Conservation (phyloP, 1,284 basidiomycete species). For the Malassezia sp. region DNA sequence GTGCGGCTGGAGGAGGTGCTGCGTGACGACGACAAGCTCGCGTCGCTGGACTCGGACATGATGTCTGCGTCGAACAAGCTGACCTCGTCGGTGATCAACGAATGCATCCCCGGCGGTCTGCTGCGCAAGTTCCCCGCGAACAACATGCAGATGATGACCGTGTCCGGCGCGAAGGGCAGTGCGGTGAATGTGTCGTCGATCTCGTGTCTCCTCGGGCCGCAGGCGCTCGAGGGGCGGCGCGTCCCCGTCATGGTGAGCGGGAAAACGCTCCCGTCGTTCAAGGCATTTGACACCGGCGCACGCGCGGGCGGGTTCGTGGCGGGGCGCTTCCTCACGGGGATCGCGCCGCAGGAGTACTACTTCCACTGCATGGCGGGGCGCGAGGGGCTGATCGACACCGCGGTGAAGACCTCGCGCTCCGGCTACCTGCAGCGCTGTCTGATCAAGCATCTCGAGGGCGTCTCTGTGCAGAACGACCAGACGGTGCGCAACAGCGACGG, state of each 20-base stretch:
- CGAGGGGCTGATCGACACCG: conserved; percentile 97
- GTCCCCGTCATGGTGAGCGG: conserved; percentile 98
- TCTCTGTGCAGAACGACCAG: conserved; percentile 92
- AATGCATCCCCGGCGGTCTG: conserved; percentile 78
- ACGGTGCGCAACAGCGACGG: conserved; percentile 91
- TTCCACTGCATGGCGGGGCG: conserved; percentile 99
- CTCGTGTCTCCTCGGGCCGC: conserved; percentile 89
- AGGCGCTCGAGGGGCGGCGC: conserved; percentile 93
- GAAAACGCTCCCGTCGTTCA: conserved; percentile 95
- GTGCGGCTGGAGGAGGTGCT: conserved; percentile 71
- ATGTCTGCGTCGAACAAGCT: conserved; percentile 57
- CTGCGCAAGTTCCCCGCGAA: conserved; percentile 72
- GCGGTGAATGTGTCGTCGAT: conserved; percentile 96
- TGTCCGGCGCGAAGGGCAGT: conserved; percentile 95
- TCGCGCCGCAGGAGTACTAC: conserved; percentile 98
- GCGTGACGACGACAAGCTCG: conserved; percentile 96
- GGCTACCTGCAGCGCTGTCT: conserved; percentile 96
- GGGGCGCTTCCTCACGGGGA: conserved; percentile 97
- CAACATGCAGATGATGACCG: conserved; percentile 99
- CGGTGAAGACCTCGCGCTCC: conserved; percentile 96
- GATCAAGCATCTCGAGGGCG: conserved; percentile 95
- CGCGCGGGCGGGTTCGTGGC: conserved; percentile 98
- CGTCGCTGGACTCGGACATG: conserved; percentile 80
- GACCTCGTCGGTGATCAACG: conserved; percentile 60
- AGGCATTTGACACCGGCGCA: conserved; percentile 87